Base-by-base conservation (phyloP, 139 green algal genomes). In the Picochlorum sp. region DNA sequence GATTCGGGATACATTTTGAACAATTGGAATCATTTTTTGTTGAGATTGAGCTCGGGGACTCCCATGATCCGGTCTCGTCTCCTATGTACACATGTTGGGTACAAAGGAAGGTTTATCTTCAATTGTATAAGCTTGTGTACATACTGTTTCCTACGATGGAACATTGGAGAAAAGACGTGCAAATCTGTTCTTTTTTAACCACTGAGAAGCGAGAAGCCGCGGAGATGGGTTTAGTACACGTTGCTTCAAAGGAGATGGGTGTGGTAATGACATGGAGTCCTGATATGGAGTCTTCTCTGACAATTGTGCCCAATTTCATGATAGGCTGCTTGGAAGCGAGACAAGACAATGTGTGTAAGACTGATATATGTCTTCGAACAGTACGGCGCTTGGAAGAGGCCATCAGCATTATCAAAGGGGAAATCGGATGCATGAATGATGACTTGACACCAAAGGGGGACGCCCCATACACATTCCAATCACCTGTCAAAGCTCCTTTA, bases 101-200 rank as follows among this genome's bases (percentile, higher is more conserved):
- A 18, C 50, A 62, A 6, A n/a, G 16, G 9, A 60, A 37, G 4
- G 28, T 22, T 13, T 36, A 73, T 58, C 24, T 50, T 9, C 37
- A 63, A 28, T 39, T 68, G 8, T 68, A 69, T 37, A 31, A 59
- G 20, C 9, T 73, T 12, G 25, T 45, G 20, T 26, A 37, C 20
- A 37, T 50, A 12, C 57, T 73, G 3, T 64, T 73, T 28, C 59
- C 66, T 4, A 57, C 43, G 31, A 51, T 73, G 51, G 39, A 64
- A 7, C 35, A 28, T n/a, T 56, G 64, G 32, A 10, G 69, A 8
- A 12, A 26, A 10, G 43, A 66, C 18, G 49, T 69, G 45, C 22
- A 8, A 8, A 20, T 12, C 39, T 64, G 50, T n/a, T 43, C 31
- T 3, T 26, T 28, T 4, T 47, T 63, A 16, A 47, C 39, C 18